Evolutionary conservation across 78 protist species (phyloP), one percentile per base, ranked within the genome.

Genomic region (Dictyostelium intermedium): DNA sequence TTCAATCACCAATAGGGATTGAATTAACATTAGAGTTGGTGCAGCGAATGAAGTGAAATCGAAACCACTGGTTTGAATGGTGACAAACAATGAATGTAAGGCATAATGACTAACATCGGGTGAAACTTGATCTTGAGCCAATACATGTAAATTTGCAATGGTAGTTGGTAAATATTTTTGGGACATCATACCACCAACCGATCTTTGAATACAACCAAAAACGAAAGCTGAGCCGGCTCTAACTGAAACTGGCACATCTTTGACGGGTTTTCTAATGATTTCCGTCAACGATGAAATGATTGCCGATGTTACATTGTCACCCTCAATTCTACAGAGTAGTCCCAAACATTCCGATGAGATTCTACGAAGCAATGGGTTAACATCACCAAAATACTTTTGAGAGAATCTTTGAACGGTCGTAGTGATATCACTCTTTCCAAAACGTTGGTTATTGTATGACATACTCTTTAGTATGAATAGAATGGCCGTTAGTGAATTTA

Each of bases 131-230:
- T 89, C 94, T 70, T 89, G 85, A 20, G 94, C 94, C 80, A 89
- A 47, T n/a, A 63, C 82, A 80, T 89, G 94, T 30, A 89, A 23
- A 70, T 80, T 89, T 10, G 87, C 83, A 69, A 89, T 78, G 0
- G 87, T 89, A 9, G 94, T 70, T 80, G 94, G 94, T 23, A 89
- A 27, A 47, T 80, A 70, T n/a, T 80, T 80, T 20, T 78, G 85
- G 2, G 94, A 89, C 94, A 89, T 89, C 94, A 89, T 89, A n/a
- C 87, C 94, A 53, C 94, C 94, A 23, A 89, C 84, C 2, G 83
- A 69, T 45, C 94, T 11, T 47, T 89, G 94, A 20, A 89, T 80
- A 47, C 94, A 89, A 63, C 94, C 94, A 11, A 89, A 70, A 18
- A 89, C 94, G 20, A 89, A 80, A 8, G 87, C 94, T 3, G 87